These are phyloP conservation scores for Chlorella sorokiniana DNA, from an alignment of 139 green algal genomes.

Conservation along the genomic window DNA sequence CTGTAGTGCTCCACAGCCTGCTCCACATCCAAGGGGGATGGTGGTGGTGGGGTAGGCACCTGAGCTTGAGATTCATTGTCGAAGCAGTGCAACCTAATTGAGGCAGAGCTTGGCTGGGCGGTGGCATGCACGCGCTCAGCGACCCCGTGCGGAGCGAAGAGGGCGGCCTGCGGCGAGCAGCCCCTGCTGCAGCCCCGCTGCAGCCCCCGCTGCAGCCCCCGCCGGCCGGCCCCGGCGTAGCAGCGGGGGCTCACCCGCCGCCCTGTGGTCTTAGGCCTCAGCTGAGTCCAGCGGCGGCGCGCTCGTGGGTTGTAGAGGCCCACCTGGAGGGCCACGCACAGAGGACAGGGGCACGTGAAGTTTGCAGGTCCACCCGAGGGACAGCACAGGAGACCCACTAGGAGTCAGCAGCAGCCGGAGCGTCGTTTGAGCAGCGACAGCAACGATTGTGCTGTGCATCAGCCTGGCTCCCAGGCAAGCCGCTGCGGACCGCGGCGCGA, in stretches of 20 bases:
- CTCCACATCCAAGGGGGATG: no score
- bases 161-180: no score
- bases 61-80: not conserved
- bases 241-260: not conserved
- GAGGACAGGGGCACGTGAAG: not conserved
- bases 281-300: not conserved
- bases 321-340: not conserved
- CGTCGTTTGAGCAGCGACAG: no score
- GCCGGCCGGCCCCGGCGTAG: not conserved
- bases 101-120: no score
- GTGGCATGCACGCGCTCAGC: no score
- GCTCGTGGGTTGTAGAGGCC: not conserved
- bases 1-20: conserved; percentile 18
- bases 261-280: not conserved
- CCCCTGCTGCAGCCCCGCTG: not conserved
- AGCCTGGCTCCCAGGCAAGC: no score
- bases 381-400: no score
- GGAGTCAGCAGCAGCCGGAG: not conserved
- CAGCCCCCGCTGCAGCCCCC: not conserved
- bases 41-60: not conserved
- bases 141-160: no score
- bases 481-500: no score
- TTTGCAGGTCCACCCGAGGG: no score
- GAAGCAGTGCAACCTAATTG: no score
- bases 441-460: no score